These are phyloP conservation scores for Suhomyces faveliae DNA, from an alignment of 805 yeast genomes.

Conservation along the genomic window DNA sequence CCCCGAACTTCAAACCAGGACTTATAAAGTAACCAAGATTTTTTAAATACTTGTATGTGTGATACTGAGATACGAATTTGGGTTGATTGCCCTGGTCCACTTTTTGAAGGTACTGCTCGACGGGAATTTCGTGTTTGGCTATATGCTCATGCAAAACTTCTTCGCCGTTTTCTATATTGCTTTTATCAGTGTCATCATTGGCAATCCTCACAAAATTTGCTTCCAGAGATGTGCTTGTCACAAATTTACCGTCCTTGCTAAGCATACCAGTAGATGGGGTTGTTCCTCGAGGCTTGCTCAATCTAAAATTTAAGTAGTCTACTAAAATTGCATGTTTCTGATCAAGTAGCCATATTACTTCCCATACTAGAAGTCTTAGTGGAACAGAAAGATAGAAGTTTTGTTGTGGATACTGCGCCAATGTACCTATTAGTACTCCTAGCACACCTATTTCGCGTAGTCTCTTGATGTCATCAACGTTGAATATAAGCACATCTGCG, in stretches of 20 bases:
- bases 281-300: background rate
- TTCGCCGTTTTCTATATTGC: background rate
- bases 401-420: slow-evolving; percentile 92
- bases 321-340: slow-evolving; percentile 43
- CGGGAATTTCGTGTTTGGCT: slow-evolving; percentile 1
- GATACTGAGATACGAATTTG: slow-evolving; percentile 8
- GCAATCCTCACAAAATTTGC: slow-evolving; percentile 8
- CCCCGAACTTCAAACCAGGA: slow-evolving; percentile 92
- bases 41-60: slow-evolving; percentile 40
- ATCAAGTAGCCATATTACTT: slow-evolving; percentile 61
- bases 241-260: background rate
- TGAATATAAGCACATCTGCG: slow-evolving; percentile 54
- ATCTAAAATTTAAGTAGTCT: slow-evolving; percentile 30
- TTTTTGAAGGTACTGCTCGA: background rate
- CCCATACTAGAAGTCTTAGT: slow-evolving; percentile 68
- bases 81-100: background rate
- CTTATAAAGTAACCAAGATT: slow-evolving; percentile 52
- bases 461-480: slow-evolving; percentile 48
- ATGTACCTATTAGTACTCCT: slow-evolving; percentile 80
- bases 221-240: background rate
- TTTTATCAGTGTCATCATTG: background rate
- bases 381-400: slow-evolving; percentile 86
- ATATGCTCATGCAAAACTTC: background rate
- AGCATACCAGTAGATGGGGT: background rate
- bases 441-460: slow-evolving; percentile 62